These are phyloP conservation scores for Mortierella sp. DNA, from an alignment of 371 early-diverging fungal species.

Conservation along the genomic window DNA sequence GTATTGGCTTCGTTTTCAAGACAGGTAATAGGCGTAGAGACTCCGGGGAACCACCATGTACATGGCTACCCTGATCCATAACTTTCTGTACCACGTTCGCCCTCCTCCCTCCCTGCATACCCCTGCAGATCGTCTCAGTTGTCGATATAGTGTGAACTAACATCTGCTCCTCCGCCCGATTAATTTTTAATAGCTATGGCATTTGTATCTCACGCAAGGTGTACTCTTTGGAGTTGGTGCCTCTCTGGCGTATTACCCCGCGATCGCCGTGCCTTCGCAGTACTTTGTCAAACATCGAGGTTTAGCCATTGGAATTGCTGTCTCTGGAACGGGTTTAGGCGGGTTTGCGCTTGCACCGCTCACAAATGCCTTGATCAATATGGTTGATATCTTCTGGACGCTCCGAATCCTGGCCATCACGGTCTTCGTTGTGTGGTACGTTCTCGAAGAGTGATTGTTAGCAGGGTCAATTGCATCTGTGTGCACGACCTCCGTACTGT, in stretches of 20 bases:
- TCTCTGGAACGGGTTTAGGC: conserved; percentile 73
- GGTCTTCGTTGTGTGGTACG: conserved; percentile 35
- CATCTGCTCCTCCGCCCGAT: too few species aligned
- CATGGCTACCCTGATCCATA: too few species aligned
- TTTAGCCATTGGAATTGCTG: conserved; percentile 71
- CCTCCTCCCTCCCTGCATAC: too few species aligned
- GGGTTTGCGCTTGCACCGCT: conserved; percentile 59
- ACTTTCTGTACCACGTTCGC: too few species aligned
- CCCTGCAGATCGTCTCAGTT: too few species aligned
- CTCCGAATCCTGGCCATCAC: conserved; percentile 42
- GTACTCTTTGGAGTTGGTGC: conserved; percentile 73
- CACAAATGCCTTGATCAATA: conserved; percentile 39
- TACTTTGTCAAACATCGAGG: conserved; percentile 70
- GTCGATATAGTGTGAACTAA: too few species aligned
- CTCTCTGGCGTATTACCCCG: conserved; percentile 66
- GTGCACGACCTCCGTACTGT: too few species aligned
- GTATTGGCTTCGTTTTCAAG: conserved; percentile 59
- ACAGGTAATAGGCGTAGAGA: too few species aligned
- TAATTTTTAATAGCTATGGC: conserved; percentile 57
- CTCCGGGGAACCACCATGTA: too few species aligned
- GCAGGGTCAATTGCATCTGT: too few species aligned
- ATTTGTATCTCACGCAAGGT: conserved; percentile 76
- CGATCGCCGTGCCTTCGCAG: conserved; percentile 61
- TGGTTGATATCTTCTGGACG: conserved; percentile 42
- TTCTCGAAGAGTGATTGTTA: not conserved